Base-by-base conservation (phyloP, 306 rosid species). In the Citrullus mucosospermus region DNA sequence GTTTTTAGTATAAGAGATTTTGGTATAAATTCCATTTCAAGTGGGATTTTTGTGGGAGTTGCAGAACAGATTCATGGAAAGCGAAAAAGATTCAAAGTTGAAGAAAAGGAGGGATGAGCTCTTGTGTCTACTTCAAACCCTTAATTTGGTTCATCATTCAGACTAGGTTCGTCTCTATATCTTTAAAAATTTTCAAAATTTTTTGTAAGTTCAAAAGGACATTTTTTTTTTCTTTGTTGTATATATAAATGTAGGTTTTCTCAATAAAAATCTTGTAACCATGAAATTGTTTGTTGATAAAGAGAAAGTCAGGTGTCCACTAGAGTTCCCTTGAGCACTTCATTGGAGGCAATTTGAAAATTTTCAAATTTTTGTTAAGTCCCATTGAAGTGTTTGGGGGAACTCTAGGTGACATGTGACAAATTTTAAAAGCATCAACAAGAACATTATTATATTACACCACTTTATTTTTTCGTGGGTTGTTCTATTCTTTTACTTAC, bases 361-460 rank as follows among this genome's bases (percentile, higher is more conserved):
- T 48, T 12, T 48, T 13, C 16, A 48, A 48, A 12, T 12, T 12
- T 48, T 48, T 75, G 75, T 17, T 32, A 9, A 3, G 32, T 46
- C 22, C 73, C 15, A 69, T 78, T 80, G 76, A 83, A 83, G 86
- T 80, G 83, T 80, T 51, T 83, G 81, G 86, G 83, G 86, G 76
- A 80, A 80, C 86, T 68, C 81, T 38, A 9, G 82, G 65, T 56
- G 82, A 13, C 82, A 78, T 34, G 55, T 79, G 57, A 60, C 74
- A 79, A 8, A 51, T 14, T 44, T 56, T 43, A 36, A 54, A n/a
- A 56, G 61, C 13, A 56, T 4, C 10, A n/a, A n/a, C 61, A 53
- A 6, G 20, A 0, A 36, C 39, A 4, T 36, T 4, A 36, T 36
- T 36, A 36, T 36, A 36, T 43, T 43, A 2, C 46, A 43, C 8